phyloP scores from a whole-genome alignment of 768 basidiomycete genomes.

The Mycena epipterygia region DNA sequence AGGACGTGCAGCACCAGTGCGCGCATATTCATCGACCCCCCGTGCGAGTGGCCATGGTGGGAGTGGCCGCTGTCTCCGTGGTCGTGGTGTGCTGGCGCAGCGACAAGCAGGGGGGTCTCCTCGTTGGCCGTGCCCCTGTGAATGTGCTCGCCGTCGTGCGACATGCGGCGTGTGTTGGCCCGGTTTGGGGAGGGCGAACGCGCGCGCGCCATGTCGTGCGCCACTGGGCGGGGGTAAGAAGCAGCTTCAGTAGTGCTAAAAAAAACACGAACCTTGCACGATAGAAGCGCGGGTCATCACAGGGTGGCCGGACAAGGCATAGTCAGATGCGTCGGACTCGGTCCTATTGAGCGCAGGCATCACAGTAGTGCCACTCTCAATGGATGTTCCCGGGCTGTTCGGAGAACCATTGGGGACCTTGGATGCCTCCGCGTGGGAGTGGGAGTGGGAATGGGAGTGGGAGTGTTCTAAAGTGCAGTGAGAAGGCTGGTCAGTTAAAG shows the following conservation, averaged over 20 bases:
- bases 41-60: conserved; percentile 55
- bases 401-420: conserved; percentile 55
- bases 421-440: conserved; percentile 53
- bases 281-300: conserved; percentile 33
- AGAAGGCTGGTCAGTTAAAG: conserved; percentile 13
- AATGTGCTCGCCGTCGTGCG: conserved; percentile 40
- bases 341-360: conserved; percentile 36
- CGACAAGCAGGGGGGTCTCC: conserved; percentile 59
- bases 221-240: conserved; percentile 79
- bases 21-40: conserved; percentile 97
- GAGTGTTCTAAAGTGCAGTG: conserved; percentile 68
- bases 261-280: conserved; percentile 43
- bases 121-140: conserved; percentile 47
- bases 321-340: conserved; percentile 6
- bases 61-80: conserved; percentile 39
- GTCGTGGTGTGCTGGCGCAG: conserved; percentile 11
- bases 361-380: conserved; percentile 47
- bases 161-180: conserved; percentile 14
- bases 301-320: conserved; percentile 25
- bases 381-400: conserved; percentile 38
- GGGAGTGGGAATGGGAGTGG: conserved; percentile 67
- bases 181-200: conserved; percentile 59
- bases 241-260: conserved; percentile 75
- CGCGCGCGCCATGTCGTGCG: conserved; percentile 80
- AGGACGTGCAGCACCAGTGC: conserved; percentile 95